phyloP scores from a whole-genome alignment of 495 filamentous ascomycete species.

The Xylaria castorea region DNA sequence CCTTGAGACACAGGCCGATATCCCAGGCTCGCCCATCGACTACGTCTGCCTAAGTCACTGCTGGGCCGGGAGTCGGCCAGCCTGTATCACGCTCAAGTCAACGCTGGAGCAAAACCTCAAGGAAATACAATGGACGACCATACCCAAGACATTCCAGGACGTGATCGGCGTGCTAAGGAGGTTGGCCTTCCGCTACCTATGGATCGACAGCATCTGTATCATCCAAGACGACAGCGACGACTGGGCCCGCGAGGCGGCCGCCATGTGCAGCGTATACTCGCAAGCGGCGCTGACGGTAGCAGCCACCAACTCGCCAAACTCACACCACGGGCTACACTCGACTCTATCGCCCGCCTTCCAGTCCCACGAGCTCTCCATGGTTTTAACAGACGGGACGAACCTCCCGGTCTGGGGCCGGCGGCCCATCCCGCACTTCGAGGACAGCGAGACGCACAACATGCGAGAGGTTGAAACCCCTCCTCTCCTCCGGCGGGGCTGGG shows the following conservation, averaged over 20 bases:
- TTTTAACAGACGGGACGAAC: neutral
- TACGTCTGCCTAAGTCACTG: constrained; percentile 29
- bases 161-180: constrained; percentile 37
- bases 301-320: neutral
- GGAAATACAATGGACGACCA: constrained; percentile 19
- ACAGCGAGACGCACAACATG: constrained; percentile 1
- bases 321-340: neutral
- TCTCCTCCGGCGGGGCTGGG: constrained; percentile 38
- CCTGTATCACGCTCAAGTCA: constrained; percentile 26
- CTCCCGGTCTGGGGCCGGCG: constrained; percentile 1
- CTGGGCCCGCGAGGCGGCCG: constrained; percentile 34
- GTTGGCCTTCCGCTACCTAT: constrained; percentile 39
- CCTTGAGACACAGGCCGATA: neutral
- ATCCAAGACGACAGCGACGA: constrained; percentile 35
- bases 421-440: constrained; percentile 4
- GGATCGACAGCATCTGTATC: constrained; percentile 48
- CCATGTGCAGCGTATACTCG: constrained; percentile 39
- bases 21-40: neutral
- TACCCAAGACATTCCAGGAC: constrained; percentile 40
- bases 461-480: neutral
- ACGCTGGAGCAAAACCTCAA: constrained; percentile 24
- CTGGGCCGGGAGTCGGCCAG: constrained; percentile 18
- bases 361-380: neutral
- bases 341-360: neutral
- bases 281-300: constrained; percentile 8